Evolutionary conservation across 2,329 filamentous ascomycete species (phyloP), one percentile per base, ranked within the genome.

Genomic region (Aspergillus melleus): DNA sequence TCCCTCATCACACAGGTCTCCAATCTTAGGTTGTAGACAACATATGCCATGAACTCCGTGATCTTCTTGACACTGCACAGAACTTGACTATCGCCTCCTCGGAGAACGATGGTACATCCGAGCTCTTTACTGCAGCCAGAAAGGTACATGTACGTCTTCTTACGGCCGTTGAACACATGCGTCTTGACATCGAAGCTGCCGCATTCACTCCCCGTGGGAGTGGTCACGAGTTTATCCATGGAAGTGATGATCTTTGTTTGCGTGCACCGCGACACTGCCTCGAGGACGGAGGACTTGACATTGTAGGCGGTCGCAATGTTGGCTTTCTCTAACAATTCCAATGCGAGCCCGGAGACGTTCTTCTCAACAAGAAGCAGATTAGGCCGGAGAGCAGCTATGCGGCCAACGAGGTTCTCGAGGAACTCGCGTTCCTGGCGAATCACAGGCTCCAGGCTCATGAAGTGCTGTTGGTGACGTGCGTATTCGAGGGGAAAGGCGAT

Each of bases 31-130:
- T 97, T 99, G 77, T 99, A 99, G 12, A 98, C 93, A 20, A 99
- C 96, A 68, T 98, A 99, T 42, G 96, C 90, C 94, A 99, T 97
- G 72, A 99, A 98, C 72, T 99, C 95, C 11, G 94, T 95, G 66
- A 99, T 95, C 55, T 88, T 86, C 77, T 99, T 99, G 75, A 99
- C 87, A 67, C 88, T 90, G 1, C 87, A 81, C 19, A 99, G 82
- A 0, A 87, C 82, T 52, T 85, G 80, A 30, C 87, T 88, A 60
- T 90, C 87, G 3, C 90, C 91, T 1, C 95, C 95, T 50, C 95
- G 88, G 22, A 99, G 81, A 12, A 92, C 91, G 67, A 99, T 96
- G 0, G 95, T 99, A 72, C 95, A 98, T 0, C 95, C 96, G 2
- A 99, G 85, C 61, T 96, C 90, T 63, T 91, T 91, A 9, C 90